Base-by-base conservation (phyloP, 352 stramenopile genomes). In the Phytophthora ohioensis region DNA sequence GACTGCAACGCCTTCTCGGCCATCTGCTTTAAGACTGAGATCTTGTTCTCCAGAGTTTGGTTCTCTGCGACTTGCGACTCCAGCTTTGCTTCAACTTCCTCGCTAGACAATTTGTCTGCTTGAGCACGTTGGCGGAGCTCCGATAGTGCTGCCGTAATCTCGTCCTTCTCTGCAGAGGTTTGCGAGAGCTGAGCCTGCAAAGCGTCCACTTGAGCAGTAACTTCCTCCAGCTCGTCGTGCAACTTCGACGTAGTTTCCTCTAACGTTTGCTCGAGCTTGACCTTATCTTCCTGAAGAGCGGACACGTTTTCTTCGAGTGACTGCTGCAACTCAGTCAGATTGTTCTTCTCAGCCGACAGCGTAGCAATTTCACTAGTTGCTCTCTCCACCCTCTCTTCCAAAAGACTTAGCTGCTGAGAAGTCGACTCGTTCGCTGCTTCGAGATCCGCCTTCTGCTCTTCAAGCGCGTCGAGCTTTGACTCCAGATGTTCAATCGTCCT, bases 371-470 rank as follows among this genome's bases (percentile, higher is more conserved):
- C 72, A 51, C 38, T 57, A 30, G 57, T 54, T 31, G 68, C 52
- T 1, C 69, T 69, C 39, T 68, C 64, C 21, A 77, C 31, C 39
- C 55, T 49, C 11, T 76, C 58, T 9, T 74, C 69, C 45, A 80
- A 74, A 43, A 60, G 46, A 62, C 12, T 67, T 5, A 77, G 6
- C 17, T 75, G 68, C 31, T 71, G 42, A 17, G 68, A 71, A 32
- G 46, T 73, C 8, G 56, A 66, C 31, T 56, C 51, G 35, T 74
- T 77, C 12, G 73, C 64, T 60, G 39, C 59, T 46, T 82, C 67
- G 3, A 87, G 77, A 0, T 74, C 55, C 7, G 46, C 47, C 42
- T 86, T 86, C 41, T 89, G 76, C 21, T 73, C 67, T 67, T 78
- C 67, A n/a, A 87, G 64, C 9, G 36, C 46, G 21, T 47, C 17